Percentiles rank a stretch among this genome's conserved stretches.
Evolutionary conservation across 2,329 filamentous ascomycete genomes (phyloP).

Genomic region (Colletotrichum sojae): DNA sequence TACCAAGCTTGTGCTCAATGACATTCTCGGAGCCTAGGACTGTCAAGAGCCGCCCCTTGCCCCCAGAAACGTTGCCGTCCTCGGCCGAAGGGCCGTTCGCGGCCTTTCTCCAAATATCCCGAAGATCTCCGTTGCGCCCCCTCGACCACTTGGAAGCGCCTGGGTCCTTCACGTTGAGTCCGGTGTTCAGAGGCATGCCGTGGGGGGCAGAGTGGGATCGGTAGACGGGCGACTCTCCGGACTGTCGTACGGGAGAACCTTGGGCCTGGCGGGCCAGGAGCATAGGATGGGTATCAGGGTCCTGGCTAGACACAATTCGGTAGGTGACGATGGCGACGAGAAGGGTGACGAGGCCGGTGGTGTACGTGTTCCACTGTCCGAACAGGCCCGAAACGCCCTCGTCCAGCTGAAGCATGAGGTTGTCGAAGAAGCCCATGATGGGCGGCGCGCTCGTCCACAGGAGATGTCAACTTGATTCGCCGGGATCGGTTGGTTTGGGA

Average conservation of each 20-base stretch:
- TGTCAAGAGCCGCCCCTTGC: conserved; percentile 81
- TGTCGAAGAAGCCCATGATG: conserved; percentile 63
- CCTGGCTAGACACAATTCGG: conserved; percentile 77
- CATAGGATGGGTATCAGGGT: conserved; percentile 93
- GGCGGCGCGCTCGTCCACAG: conserved; percentile 27
- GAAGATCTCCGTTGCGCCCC: conserved; percentile 89
- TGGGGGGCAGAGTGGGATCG: conserved; percentile 88
- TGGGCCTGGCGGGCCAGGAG: conserved; percentile 88
- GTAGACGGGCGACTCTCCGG: conserved; percentile 88
- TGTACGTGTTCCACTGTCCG: conserved; percentile 86
- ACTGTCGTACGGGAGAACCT: conserved; percentile 83
- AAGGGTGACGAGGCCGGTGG: conserved; percentile 77
- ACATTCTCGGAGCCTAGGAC: conserved; percentile 83
- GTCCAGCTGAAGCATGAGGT: conserved; percentile 78
- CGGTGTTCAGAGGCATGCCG: conserved; percentile 83
- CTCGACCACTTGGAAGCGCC: conserved; percentile 85
- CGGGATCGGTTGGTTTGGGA: conserved; percentile 2
- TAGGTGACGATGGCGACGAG: conserved; percentile 79
- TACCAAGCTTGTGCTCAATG: conserved; percentile 78
- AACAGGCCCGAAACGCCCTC: conserved; percentile 77
- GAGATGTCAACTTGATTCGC: conserved; percentile 4
- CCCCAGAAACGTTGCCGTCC: conserved; percentile 70
- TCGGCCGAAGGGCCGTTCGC: conserved; percentile 75
- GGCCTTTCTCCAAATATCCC: conserved; percentile 89
- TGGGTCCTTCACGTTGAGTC: conserved; percentile 85